phyloP scores from a whole-genome alignment of 768 basidiomycete species.

The Russula compacta region DNA sequence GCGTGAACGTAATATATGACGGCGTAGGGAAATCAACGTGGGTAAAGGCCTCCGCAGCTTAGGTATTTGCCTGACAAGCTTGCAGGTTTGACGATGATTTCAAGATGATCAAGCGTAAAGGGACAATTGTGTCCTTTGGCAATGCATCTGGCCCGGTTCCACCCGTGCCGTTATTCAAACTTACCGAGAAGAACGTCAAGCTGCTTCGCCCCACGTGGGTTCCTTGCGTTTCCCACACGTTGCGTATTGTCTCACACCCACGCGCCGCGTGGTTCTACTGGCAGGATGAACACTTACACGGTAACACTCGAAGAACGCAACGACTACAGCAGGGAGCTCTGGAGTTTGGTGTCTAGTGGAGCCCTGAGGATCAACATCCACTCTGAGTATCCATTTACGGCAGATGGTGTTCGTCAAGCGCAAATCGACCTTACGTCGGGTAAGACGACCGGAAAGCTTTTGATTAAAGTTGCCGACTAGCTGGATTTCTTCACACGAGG shows the following conservation, averaged over 20 bases:
- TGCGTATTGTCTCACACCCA: not conserved
- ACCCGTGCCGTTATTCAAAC: constrained; percentile 63
- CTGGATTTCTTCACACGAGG: constrained; percentile 27
- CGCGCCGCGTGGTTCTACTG: constrained; percentile 1
- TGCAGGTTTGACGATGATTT: constrained; percentile 73
- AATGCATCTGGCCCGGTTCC: constrained; percentile 85
- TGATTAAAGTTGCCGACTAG: constrained; percentile 51
- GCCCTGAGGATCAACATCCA: constrained; percentile 57
- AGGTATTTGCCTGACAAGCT: not conserved
- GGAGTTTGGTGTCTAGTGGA: constrained; percentile 48
- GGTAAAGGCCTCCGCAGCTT: constrained; percentile 3
- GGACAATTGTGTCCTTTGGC: constrained; percentile 82
- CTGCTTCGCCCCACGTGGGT: constrained; percentile 67
- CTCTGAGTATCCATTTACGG: constrained; percentile 77
- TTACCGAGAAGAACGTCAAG: constrained; percentile 76
- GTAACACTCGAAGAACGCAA: constrained; percentile 64
- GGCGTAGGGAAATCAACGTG: constrained; percentile 97
- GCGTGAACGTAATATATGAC: constrained; percentile 84
- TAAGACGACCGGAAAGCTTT: constrained; percentile 76
- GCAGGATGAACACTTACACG: constrained; percentile 62
- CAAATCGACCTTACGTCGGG: constrained; percentile 73
- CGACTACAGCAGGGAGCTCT: constrained; percentile 58
- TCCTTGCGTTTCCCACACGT: not conserved
- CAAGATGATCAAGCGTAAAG: constrained; percentile 74
- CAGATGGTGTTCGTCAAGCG: constrained; percentile 66